Percentiles rank a stretch among this genome's conserved stretches.
Conservation (phyloP, 306 rosid species). For the Medicago truncatula region DNA sequence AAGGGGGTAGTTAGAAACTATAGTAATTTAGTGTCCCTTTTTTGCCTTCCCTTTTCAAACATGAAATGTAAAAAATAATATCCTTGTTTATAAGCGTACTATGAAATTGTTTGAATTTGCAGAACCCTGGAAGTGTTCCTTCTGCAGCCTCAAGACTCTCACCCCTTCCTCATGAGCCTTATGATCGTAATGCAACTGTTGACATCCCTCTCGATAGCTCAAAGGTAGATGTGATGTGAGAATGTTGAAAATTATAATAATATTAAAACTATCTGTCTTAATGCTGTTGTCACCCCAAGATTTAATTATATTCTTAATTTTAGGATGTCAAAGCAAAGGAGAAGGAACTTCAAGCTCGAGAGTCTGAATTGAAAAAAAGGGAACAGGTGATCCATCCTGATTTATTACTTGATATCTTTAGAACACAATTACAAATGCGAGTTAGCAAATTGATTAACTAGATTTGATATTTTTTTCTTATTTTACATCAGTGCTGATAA, state of each 20-base stretch:
- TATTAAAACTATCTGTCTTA: conserved; percentile 19
- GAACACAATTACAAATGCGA: conserved; percentile 11
- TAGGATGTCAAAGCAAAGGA: conserved; percentile 80
- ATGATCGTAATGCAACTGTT: conserved; percentile 74
- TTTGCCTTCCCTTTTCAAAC: conserved; percentile 26
- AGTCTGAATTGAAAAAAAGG: conserved; percentile 82
- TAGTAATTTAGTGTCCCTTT: conserved; percentile 23
- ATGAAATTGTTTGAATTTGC: conserved; percentile 38
- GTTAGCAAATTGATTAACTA: neutral
- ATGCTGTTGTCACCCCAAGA: conserved; percentile 29
- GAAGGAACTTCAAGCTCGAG: conserved; percentile 86
- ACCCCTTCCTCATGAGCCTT: conserved; percentile 84
- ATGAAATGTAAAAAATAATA: conserved; percentile 8
- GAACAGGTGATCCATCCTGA: conserved; percentile 68
- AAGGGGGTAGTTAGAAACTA: conserved; percentile 20
- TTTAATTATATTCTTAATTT: conserved; percentile 36
- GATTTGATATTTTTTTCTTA: no score
- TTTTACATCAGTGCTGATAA: neutral
- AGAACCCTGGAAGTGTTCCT: conserved; percentile 70
- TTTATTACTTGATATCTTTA: conserved; percentile 30
- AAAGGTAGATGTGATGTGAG: conserved; percentile 53
- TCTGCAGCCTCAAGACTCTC: conserved; percentile 68
- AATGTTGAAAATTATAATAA: conserved; percentile 26
- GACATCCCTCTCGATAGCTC: conserved; percentile 74
- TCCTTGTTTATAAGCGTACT: conserved; percentile 15